Conservation (phyloP, 2,329 filamentous ascomycete genomes). For the Colletotrichum gloeosporioides region DNA sequence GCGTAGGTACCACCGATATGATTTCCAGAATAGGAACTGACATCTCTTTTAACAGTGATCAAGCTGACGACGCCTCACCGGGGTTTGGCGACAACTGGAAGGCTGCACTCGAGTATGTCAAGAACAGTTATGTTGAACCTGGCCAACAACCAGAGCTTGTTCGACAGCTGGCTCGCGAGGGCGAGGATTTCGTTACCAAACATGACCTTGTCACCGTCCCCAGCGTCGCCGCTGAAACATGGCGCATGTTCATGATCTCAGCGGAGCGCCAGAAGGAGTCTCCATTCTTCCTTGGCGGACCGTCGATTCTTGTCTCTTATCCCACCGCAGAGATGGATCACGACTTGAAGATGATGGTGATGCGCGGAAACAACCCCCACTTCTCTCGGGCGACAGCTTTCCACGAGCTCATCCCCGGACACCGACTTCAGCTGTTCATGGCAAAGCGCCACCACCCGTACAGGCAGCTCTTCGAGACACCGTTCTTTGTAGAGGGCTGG, state of each 20-base stretch:
- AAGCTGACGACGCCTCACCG: neutral
- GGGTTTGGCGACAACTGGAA: conserved; percentile 52
- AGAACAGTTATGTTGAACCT: conserved; percentile 57
- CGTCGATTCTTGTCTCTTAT: conserved; percentile 60
- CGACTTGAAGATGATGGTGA: conserved; percentile 61
- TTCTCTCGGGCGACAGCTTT: conserved; percentile 65
- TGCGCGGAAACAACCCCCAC: conserved; percentile 64
- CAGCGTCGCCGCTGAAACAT: conserved; percentile 55
- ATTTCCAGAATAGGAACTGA: neutral
- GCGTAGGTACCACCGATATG: neutral
- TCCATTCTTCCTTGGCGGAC: conserved; percentile 65
- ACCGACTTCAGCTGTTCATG: conserved; percentile 59
- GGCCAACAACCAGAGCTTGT: conserved; percentile 60
- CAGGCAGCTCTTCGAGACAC: conserved; percentile 57
- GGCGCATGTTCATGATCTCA: conserved; percentile 62
- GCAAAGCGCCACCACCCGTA: conserved; percentile 52
- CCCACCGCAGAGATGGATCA: conserved; percentile 58
- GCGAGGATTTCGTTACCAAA: conserved; percentile 55
- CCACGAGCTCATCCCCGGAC: conserved; percentile 66
- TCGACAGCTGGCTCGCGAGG: conserved; percentile 54
- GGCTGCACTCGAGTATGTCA: conserved; percentile 60
- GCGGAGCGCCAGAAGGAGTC: conserved; percentile 57
- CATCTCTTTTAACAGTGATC: neutral
- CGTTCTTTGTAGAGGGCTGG: conserved; percentile 67
- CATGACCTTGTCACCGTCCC: conserved; percentile 63